Base-by-base conservation (phyloP, 2,329 filamentous ascomycete species). In the Chaetomium globosum region DNA sequence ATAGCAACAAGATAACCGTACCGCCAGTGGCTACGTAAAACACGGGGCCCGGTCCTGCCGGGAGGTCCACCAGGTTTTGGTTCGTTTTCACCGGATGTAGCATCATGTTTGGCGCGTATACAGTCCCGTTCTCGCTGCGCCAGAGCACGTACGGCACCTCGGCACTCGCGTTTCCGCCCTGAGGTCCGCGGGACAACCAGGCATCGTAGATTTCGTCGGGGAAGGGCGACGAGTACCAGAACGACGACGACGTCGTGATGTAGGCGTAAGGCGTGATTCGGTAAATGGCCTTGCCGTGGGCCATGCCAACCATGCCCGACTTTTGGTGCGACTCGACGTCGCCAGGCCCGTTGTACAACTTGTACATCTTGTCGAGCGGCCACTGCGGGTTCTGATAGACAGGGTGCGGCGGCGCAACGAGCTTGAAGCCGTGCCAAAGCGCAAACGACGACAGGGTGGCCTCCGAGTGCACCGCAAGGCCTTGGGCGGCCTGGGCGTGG, bases 101-200 rank as follows among this genome's bases (percentile, higher is more conserved):
- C 54, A 63, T 51, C 61, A 63, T 63, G 21, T 63, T 63, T n/a
- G 61, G 61, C 30, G 61, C 61, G 30, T 39, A 63, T 3, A 63
- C 46, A 21, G 16, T 46, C 31, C 61, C 61, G 8, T 63, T 31
- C 53, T 31, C 30, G n/a, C 54, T 51, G 31, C 21, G 33, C 61
- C 61, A 63, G 8, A 63, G 54, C 46, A 63, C 53, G 55, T 58
- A 43, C 16, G 54, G 61, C 46, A 63, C 31, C 3, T 57, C 52
- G 19, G 7, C 19, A 30, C 28, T 55, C 2, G 19, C 39, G 8
- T 28, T 49, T 8, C 30, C 16, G n/a, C n/a, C 39, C 36, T 33
- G 51, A 12, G 19, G 3, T 2, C 60, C 53, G 1, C 61, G 46
- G 16, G 30, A 36, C 46, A 63, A 10, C 61, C 61, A 63, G 10